phyloP scores from a whole-genome alignment of 768 basidiomycete genomes.

The Lactarius psammicola region DNA sequence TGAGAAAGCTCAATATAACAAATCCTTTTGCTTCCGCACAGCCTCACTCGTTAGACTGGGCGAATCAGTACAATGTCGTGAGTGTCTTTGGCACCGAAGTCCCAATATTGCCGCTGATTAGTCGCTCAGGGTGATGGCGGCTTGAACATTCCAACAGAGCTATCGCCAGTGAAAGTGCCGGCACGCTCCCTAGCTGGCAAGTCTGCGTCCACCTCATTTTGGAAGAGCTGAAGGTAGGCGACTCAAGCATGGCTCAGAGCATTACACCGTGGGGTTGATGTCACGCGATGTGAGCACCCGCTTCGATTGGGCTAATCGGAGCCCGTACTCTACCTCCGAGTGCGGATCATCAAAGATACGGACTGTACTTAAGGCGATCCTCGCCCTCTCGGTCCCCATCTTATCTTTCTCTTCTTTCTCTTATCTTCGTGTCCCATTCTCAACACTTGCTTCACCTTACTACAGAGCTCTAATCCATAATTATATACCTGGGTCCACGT shows the following conservation, averaged over 20 bases:
- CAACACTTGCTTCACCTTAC: not conserved
- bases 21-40: constrained; percentile 23
- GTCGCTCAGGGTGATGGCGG: constrained; percentile 22
- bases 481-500: not conserved
- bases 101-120: not conserved
- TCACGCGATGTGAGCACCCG: not conserved
- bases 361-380: not conserved
- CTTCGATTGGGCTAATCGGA: not conserved
- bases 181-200: constrained; percentile 17
- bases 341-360: not conserved
- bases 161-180: constrained; percentile 28
- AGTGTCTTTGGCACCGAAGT: not conserved
- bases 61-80: constrained; percentile 22
- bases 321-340: not conserved
- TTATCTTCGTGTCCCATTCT: not conserved
- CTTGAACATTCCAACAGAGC: constrained; percentile 22
- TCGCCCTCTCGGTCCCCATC: not conserved
- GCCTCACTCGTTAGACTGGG: constrained; percentile 25
- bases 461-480: not conserved
- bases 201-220: constrained; percentile 10
- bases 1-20: constrained; percentile 24
- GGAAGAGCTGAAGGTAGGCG: constrained; percentile 8
- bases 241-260: not conserved
- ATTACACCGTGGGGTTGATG: not conserved
- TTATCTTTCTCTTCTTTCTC: not conserved